Evolutionary conservation across 805 yeast species (phyloP).

Genomic region (Maudiozyma barnettii): DNA sequence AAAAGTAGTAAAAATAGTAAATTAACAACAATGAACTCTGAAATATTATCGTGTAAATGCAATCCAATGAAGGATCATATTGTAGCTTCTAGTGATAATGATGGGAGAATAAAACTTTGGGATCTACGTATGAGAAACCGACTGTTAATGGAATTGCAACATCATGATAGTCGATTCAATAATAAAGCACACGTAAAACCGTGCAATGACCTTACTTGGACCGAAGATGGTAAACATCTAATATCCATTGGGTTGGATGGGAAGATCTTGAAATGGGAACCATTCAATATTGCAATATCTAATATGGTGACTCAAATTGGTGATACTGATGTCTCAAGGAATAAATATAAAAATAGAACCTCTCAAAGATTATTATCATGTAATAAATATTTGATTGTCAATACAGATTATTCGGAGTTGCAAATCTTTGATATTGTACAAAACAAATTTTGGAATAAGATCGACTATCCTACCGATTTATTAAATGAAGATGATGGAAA

Average conservation of each 20-base stretch:
- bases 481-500: conserved; percentile 2
- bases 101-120: conserved; percentile 79
- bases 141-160: conserved; percentile 17
- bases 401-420: conserved; percentile 23
- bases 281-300: conserved; percentile 9
- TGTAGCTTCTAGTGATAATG: conserved; percentile 71
- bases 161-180: conserved; percentile 4
- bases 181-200: conserved; percentile 64
- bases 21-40: conserved; percentile 35
- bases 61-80: conserved; percentile 54
- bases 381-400: conserved; percentile 14
- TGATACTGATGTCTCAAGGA: conserved; percentile 17
- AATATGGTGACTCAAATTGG: conserved; percentile 12
- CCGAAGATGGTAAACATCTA: conserved; percentile 50
- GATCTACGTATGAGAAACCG: conserved; percentile 47
- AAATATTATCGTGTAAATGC: conserved; percentile 49
- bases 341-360: conserved; percentile 17
- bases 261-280: conserved; percentile 62
- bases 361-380: conserved; percentile 18
- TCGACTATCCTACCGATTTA: conserved; percentile 11
- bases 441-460: conserved; percentile 20
- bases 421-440: conserved; percentile 14
- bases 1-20: conserved; percentile 47
- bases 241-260: conserved; percentile 74
- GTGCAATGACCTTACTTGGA: conserved; percentile 75